Conservation (phyloP, 1,284 basidiomycete genomes). For the Ceratobasidium theobromae region DNA sequence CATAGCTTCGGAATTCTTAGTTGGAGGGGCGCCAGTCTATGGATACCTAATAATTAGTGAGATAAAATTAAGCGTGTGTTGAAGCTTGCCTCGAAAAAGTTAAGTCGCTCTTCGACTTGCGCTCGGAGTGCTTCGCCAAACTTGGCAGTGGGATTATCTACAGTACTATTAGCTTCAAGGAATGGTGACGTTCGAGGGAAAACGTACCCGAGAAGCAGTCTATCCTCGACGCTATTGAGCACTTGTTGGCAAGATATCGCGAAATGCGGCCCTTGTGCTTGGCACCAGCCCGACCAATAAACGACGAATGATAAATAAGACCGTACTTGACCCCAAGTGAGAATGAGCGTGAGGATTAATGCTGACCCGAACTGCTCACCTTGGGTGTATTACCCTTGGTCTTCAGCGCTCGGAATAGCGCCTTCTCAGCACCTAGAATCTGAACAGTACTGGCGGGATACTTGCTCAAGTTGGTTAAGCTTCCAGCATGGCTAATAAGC, state of each 20-base stretch:
- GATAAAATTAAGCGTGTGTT: neutral
- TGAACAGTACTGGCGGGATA: constrained; percentile 98
- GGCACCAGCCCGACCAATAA: constrained; percentile 92
- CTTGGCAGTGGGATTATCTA: constrained; percentile 85
- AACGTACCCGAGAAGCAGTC: constrained; percentile 88
- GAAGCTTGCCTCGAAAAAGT: constrained; percentile 76
- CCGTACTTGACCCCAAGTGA: constrained; percentile 64
- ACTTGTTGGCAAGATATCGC: constrained; percentile 98
- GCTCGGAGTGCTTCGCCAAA: constrained; percentile 92
- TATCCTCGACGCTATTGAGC: constrained; percentile 96
- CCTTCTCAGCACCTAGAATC: constrained; percentile 98
- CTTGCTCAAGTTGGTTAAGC: constrained; percentile 95
- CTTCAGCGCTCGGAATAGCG: constrained; percentile 95
- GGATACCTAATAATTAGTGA: neutral
- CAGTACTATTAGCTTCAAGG: neutral
- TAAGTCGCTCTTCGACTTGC: constrained; percentile 95
- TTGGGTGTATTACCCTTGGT: constrained; percentile 99
- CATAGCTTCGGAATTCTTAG: constrained; percentile 86
- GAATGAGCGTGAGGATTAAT: neutral
- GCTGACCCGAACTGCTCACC: constrained; percentile 50
- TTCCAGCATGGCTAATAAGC: constrained; percentile 96
- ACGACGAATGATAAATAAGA: constrained; percentile 89
- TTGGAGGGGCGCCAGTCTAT: constrained; percentile 71
- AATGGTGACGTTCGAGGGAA: neutral
- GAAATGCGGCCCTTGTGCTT: constrained; percentile 99